Percentiles rank a stretch among this genome's conserved stretches.
Evolutionary conservation across 2,329 filamentous ascomycete species (phyloP).

Genomic region (Madurella fahalii): DNA sequence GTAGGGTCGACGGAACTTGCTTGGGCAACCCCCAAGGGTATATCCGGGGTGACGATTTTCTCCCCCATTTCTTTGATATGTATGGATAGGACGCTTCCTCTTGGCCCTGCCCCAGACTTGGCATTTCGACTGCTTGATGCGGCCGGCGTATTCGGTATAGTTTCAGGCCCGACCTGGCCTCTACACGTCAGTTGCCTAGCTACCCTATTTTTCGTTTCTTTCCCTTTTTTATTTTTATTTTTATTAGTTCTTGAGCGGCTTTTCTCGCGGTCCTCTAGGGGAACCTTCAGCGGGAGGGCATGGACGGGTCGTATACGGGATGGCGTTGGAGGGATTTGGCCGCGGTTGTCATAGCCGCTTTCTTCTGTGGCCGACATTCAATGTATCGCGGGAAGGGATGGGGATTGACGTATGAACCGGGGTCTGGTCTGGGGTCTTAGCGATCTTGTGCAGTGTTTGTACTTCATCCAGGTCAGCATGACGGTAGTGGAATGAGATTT

Average conservation of each 20-base stretch:
- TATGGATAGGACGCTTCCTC: slow-evolving; percentile 10
- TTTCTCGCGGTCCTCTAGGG: neutral
- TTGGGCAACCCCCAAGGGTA: slow-evolving; percentile 14
- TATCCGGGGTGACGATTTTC: slow-evolving; percentile 19
- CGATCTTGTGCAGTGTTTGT: too few species aligned
- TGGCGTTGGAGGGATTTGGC: neutral
- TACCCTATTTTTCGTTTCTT: neutral
- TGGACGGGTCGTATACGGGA: neutral
- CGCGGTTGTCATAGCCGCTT: neutral
- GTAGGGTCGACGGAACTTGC: neutral
- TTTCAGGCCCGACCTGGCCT: neutral
- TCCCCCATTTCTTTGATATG: slow-evolving; percentile 8
- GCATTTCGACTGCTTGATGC: neutral
- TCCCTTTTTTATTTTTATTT: neutral
- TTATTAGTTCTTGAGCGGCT: neutral
- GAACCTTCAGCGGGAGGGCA: neutral
- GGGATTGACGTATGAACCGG: neutral
- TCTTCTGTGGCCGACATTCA: neutral
- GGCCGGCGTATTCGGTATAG: neutral
- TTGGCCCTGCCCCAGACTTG: neutral
- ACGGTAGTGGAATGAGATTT: neutral
- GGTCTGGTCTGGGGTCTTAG: too few species aligned
- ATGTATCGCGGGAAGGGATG: neutral
- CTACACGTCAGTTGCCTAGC: neutral
- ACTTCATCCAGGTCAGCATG: too few species aligned